These are phyloP conservation scores for Aspergillus mulundensis DNA, from an alignment of 495 filamentous ascomycete genomes.

Conservation along the genomic window DNA sequence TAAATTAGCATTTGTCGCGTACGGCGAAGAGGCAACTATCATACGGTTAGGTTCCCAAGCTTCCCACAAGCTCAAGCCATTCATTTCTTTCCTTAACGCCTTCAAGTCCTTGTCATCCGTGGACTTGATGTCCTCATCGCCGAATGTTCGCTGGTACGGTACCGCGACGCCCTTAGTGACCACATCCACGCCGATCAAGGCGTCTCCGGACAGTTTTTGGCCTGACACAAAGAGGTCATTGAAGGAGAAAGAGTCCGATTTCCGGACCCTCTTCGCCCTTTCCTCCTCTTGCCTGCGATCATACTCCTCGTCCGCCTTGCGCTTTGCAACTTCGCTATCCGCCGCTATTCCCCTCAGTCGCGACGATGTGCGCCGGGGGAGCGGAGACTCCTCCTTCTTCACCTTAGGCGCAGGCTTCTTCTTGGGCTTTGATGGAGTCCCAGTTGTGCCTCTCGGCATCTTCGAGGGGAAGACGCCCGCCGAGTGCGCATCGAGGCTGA, in stretches of 20 bases:
- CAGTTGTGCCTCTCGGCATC: conserved; percentile 24
- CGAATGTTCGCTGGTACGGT: conserved; percentile 78
- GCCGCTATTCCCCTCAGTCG: conserved; percentile 62
- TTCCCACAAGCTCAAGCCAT: conserved; percentile 73
- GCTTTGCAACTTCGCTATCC: conserved; percentile 70
- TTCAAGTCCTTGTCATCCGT: conserved; percentile 76
- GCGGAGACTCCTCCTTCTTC: conserved; percentile 41
- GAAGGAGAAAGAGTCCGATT: conserved; percentile 66
- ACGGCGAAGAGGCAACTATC: neutral
- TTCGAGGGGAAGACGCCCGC: conserved; percentile 49
- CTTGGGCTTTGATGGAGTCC: conserved; percentile 33
- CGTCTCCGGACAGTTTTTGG: conserved; percentile 51
- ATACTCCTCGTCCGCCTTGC: conserved; percentile 72
- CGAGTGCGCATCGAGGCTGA: conserved; percentile 48
- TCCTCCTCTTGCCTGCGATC: conserved; percentile 58
- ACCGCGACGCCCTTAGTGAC: conserved; percentile 64
- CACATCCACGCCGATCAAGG: conserved; percentile 48
- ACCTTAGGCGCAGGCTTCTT: conserved; percentile 47
- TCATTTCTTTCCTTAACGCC: conserved; percentile 76
- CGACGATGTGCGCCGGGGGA: conserved; percentile 61
- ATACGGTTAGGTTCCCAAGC: conserved; percentile 72
- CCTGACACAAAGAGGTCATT: conserved; percentile 78
- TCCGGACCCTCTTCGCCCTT: conserved; percentile 64
- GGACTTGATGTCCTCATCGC: conserved; percentile 71
- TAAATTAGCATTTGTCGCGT: neutral